Evolutionary conservation across 148 eudicot genomes (phyloP).

Genomic region (Dianthus caryophyllus): DNA sequence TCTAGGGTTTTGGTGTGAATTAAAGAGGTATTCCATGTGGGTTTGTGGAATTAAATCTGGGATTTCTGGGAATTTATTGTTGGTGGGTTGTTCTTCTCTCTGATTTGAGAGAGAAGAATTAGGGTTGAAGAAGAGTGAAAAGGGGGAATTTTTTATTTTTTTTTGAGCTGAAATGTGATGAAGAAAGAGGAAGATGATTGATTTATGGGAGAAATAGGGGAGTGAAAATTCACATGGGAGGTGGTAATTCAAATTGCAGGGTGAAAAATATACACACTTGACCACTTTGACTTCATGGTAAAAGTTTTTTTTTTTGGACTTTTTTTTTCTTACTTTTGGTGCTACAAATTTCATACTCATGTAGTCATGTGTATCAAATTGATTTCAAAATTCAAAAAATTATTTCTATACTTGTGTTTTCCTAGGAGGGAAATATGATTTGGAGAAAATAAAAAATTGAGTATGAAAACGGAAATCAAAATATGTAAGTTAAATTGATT

Average conservation of each 20-base stretch:
- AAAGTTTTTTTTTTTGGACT: too few species aligned
- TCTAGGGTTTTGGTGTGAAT: constrained; percentile 17
- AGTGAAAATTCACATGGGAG: neutral
- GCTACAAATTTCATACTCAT: too few species aligned
- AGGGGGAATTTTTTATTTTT: neutral
- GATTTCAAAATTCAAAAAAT: neutral
- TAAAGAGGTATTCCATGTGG: neutral
- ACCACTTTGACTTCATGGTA: neutral
- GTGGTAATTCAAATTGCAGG: neutral
- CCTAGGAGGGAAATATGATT: too few species aligned
- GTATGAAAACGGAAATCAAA: too few species aligned
- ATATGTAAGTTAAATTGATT: too few species aligned
- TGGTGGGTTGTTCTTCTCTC: neutral
- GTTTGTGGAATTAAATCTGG: constrained; percentile 13
- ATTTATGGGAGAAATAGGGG: neutral
- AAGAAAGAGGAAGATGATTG: neutral
- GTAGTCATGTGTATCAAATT: neutral
- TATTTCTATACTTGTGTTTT: too few species aligned
- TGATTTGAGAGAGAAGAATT: constrained; percentile 11
- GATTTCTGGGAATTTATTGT: neutral
- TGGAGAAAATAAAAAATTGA: too few species aligned
- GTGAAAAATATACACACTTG: neutral
- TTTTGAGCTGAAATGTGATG: neutral
- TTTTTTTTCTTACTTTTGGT: too few species aligned
- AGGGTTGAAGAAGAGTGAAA: neutral